phyloP scores from a whole-genome alignment of 345 rosid genomes.

The Boechera retrofracta region DNA sequence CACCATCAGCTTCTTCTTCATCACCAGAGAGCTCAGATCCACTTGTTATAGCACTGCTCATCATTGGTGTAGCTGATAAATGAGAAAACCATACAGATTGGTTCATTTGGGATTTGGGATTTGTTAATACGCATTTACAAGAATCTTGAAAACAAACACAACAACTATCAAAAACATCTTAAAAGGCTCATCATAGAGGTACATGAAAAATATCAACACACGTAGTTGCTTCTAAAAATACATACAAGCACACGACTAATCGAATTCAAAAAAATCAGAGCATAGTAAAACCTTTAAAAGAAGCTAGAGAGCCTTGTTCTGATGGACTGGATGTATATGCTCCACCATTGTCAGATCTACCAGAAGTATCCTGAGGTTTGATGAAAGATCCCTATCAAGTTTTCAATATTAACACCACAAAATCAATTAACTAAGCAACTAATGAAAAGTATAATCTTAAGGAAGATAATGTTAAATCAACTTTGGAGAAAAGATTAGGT shows the following conservation, averaged over 20 bases:
- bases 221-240: background rate
- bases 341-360: slow-evolving; percentile 55
- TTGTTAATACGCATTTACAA: background rate
- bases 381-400: slow-evolving; percentile 64
- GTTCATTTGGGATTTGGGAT: slow-evolving; percentile 5
- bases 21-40: slow-evolving; percentile 88
- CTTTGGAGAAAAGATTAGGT: background rate
- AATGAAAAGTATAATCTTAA: background rate
- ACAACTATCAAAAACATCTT: slow-evolving; percentile 13
- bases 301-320: slow-evolving; percentile 58
- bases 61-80: slow-evolving; percentile 48
- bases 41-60: slow-evolving; percentile 60
- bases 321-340: slow-evolving; percentile 56
- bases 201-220: background rate
- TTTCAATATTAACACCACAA: slow-evolving; percentile 19
- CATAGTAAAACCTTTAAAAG: slow-evolving; percentile 56
- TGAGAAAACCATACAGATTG: slow-evolving; percentile 41
- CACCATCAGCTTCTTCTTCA: slow-evolving; percentile 84
- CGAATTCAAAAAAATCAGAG: background rate
- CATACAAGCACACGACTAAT: background rate
- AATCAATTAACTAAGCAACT: background rate
- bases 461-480: background rate
- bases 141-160: background rate
- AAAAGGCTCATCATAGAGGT: slow-evolving; percentile 15
- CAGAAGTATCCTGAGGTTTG: slow-evolving; percentile 60